A percentile compares a stretch with the other conserved stretches of the same genome.
Evolutionary conservation across 208 protist genomes (phyloP).

Genomic region (Angomonas deanei): DNA sequence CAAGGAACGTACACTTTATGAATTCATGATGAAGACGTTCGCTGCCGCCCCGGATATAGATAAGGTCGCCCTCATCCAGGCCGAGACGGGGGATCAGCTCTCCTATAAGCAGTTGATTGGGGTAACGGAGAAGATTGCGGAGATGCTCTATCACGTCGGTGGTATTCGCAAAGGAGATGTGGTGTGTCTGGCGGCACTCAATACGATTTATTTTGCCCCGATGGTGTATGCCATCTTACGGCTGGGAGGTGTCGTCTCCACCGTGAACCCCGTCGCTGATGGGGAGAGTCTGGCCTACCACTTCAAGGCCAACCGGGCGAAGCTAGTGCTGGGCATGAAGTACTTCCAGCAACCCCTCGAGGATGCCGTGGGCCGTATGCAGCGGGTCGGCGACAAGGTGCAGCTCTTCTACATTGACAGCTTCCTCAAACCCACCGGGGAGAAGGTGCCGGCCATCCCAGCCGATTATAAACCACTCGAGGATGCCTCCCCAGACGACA

Average conservation of each 20-base stretch:
- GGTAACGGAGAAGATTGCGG: conserved; percentile 20
- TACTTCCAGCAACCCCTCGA: conserved; percentile 29
- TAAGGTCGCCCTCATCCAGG: conserved; percentile 21
- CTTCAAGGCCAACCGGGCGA: conserved; percentile 26
- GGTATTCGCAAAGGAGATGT: conserved; percentile 33
- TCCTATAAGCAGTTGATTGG: conserved; percentile 22
- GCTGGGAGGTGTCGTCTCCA: conserved; percentile 23
- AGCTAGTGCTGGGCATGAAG: conserved; percentile 28
- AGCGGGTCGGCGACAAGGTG: conserved; percentile 1
- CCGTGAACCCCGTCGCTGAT: conserved; percentile 24
- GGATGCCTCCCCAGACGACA: conserved; percentile 23
- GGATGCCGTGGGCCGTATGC: conserved; percentile 26
- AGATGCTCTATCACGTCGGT: conserved; percentile 25
- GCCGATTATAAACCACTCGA: conserved; percentile 22
- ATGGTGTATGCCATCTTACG: conserved; percentile 31
- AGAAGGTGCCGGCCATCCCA: conserved; percentile 16
- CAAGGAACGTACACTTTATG: neutral
- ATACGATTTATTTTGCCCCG: conserved; percentile 27
- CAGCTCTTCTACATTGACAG: conserved; percentile 21
- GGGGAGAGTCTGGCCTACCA: conserved; percentile 32
- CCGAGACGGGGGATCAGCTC: conserved; percentile 20
- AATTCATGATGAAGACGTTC: neutral
- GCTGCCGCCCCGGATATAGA: neutral
- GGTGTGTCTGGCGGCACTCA: conserved; percentile 28
- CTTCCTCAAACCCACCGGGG: conserved; percentile 7